Percentiles rank a stretch among this genome's conserved stretches.
phyloP scores from a whole-genome alignment of 2,329 filamentous ascomycete species.

The Sclerotinia spermophila region DNA sequence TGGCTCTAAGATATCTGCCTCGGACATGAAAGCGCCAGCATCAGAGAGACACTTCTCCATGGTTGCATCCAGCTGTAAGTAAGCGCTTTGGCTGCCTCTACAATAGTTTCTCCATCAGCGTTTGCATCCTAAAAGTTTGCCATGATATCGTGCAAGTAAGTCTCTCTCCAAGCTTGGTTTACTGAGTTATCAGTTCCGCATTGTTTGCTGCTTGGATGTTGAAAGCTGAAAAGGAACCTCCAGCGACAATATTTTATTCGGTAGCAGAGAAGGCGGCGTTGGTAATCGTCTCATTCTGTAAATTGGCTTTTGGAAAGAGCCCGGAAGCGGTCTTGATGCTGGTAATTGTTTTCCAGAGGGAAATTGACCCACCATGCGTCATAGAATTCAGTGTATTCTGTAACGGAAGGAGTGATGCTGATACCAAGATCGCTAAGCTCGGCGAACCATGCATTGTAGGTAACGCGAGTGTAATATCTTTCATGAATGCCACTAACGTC shows the following conservation, averaged over 20 bases:
- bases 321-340: background rate
- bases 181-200: background rate
- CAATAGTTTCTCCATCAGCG: background rate
- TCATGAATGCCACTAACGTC: background rate
- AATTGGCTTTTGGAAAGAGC: background rate
- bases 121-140: background rate
- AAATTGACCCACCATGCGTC: background rate
- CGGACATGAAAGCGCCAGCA: conserved; percentile 21
- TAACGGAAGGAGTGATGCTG: background rate
- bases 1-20: conserved; percentile 23
- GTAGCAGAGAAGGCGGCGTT: background rate
- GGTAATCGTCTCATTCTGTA: background rate
- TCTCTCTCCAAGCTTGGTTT: background rate
- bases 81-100: conserved; percentile 13
- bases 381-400: background rate
- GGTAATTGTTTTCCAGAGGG: background rate
- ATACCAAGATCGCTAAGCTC: background rate
- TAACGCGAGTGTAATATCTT: background rate
- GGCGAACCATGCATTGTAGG: background rate
- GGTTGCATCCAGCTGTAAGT: conserved; percentile 23
- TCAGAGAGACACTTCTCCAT: conserved; percentile 23
- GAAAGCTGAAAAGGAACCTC: background rate
- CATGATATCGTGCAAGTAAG: background rate
- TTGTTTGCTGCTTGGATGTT: background rate
- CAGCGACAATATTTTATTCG: background rate